Evolutionary conservation across 169 alveolate species (phyloP), one percentile per base, ranked within the genome.

Genomic region (Plasmodium fragile): DNA sequence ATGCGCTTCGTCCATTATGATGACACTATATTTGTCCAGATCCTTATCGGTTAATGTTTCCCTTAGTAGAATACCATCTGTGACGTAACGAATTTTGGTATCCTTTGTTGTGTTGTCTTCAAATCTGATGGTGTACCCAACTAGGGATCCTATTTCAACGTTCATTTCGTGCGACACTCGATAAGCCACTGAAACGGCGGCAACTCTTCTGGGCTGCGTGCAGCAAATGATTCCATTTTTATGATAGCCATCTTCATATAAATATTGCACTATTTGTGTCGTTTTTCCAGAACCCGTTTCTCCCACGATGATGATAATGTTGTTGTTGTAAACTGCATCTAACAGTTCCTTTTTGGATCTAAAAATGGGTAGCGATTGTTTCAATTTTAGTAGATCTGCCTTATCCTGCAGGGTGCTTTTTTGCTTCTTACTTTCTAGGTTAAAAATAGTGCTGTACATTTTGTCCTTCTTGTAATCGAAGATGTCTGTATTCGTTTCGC

Each of bases 1-100:
- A 96, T 99, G 99, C 30, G 99, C 99, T 83, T 99, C 99, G 96
- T 99, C 99, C 99, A 99, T 99, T 84, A 99, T 98, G 71, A 99
- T 97, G 77, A 98, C 99, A 79, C 99, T 95, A 95, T 99, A 99
- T 73, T 97, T 94, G 81, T 99, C 99, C 49, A 99, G 97, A 92
- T 99, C 99, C 34, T 99, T 97, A 96, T 99, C 99, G 93, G 97
- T 98, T 71, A 99, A 96, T 30, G 99, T 97, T 95, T 99, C 99
- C 80, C 99, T 97, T 94, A 99, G 97, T 69, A 99, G 96, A 69
- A 99, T 99, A 49, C 99, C 99, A 93, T 99, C 99, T 16, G 99
- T 99, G 99, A 99, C 99, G 97, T 99, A 99, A 97, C 99, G 99
- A 69, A 99, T 99, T 73, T 95, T 95, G n/a, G 99, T 99, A 10